A percentile compares a stretch with the other conserved stretches of the same genome.
Conservation (phyloP, 495 filamentous ascomycete species). For the Lophiostoma macrostomum region DNA sequence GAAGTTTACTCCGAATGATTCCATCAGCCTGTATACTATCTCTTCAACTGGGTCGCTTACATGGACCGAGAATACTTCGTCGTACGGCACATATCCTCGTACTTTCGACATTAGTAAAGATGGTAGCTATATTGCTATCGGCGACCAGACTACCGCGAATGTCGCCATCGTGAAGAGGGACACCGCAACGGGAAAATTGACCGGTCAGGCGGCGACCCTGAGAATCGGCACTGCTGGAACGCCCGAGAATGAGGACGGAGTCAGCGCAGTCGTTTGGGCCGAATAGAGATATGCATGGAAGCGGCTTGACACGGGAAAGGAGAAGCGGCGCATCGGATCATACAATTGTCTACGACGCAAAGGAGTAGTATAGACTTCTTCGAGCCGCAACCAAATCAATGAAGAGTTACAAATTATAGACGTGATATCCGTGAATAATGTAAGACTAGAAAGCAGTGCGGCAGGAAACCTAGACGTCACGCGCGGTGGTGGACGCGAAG, state of each 20-base stretch:
- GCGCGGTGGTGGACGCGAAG: too few species aligned
- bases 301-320: too few species aligned
- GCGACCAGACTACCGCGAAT: conserved; percentile 57
- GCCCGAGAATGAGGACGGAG: conserved; percentile 48
- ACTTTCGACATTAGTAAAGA: conserved; percentile 62
- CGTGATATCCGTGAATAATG: too few species aligned
- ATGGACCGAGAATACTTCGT: conserved; percentile 4
- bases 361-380: too few species aligned
- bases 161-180: conserved; percentile 62
- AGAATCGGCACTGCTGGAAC: conserved; percentile 12
- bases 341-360: too few species aligned
- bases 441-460: too few species aligned
- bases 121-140: conserved; percentile 59
- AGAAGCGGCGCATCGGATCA: not conserved
- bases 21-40: conserved; percentile 21
- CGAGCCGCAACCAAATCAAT: too few species aligned
- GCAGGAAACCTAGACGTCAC: too few species aligned
- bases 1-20: conserved; percentile 13
- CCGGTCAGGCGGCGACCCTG: conserved; percentile 47
- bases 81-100: conserved; percentile 48
- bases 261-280: conserved; percentile 62
- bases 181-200: conserved; percentile 53
- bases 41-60: conserved; percentile 27
- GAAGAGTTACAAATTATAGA: too few species aligned
- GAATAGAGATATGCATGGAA: conserved; percentile 42